Evolutionary conservation across 495 filamentous ascomycete species (phyloP), one percentile per base, ranked within the genome.

Genomic region (Annulohypoxylon nitens): DNA sequence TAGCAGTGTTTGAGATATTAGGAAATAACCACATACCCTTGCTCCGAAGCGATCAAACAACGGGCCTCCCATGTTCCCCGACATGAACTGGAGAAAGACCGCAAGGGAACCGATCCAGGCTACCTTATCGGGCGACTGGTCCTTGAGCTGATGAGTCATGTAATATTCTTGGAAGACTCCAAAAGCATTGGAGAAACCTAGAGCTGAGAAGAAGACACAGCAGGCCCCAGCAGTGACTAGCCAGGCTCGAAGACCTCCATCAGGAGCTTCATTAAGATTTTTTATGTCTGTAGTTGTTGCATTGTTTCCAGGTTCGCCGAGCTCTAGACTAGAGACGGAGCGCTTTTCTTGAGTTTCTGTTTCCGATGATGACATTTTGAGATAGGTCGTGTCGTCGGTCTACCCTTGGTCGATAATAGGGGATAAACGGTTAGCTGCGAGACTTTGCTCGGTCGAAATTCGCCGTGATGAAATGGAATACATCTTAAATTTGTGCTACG

Each of bases 91-190:
- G 33, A 86, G 64, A 69, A 88, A 89, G 1, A 77, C 63, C 8
- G 78, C 71, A 0, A 90, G 66, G 1, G 89, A 88, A 2, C 88
- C 88, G 12, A 92, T 84, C 90, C 89, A 92, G 51, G 88, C 83
- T 25, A 92, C 83, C 4, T 84, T 78, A 43, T 86, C 88, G 30
- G 84, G 73, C 0, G 84, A 78, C 14, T 86, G 69, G 14, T 80
- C 69, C 2, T 75, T 65, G 2, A 93, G 83, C 48, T 87, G 83
- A 47, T 85, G 74, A 2, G 71, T 70, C n/a, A 81, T 60, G 76
- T 91, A 92, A 80, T 91, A 90, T 16, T 86, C 81, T 69, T 90
- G 79, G 69, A 91, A 92, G 12, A 88, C 76, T 8, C 90, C 90
- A 59, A 91, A 90, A 0, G 88, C 83, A 79, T 91, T 91, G 50